Base-by-base conservation (phyloP, 2,329 filamentous ascomycete genomes). In the Venturia effusa region DNA sequence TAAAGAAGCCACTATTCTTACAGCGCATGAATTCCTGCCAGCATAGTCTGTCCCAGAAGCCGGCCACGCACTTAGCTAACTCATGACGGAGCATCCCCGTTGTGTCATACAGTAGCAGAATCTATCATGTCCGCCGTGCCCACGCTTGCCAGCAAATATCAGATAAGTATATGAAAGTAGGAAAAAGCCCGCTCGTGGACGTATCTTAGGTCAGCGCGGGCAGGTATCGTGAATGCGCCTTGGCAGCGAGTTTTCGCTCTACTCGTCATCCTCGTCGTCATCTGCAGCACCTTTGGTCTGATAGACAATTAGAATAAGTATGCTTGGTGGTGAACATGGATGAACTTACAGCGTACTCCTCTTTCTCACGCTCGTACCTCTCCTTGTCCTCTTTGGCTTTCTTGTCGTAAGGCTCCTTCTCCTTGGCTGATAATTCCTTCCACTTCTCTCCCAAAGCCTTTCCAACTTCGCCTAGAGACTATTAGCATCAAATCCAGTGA, bases 331-430 rank as follows among this genome's bases (percentile, higher is more conserved):
- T 19, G 5, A 40, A 7, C 17, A n/a, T 22, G n/a, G 10, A 11
- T 43, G 54, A 40, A 75, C 74, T 34, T 61, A 72, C 72, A 67
- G 91, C 87, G 83, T 96, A 99, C 69, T 85, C 89, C 70, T 88
- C 88, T 85, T 99, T 99, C 85, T 97, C 92, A 71, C 96, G 90
- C 78, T 97, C 93, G 76, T 97, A 99, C 67, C 94, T 88, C 88
- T 97, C 96, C 90, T 97, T 99, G 81, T 99, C 94, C 68, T 88
- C 83, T 62, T 89, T 90, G 74, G 94, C 94, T 88, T 97, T 97
- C 76, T 90, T 89, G 80, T 97, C 93, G 74, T 97, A 99, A 13
- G 94, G 94, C 68, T 83, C 81, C 72, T 93, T 92, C 79, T 97
- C 90, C 84, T 94, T 91, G 71, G 96, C 91, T 78, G 85, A 90